phyloP scores from a whole-genome alignment of 495 filamentous ascomycete genomes.

The Sordaria brevicollis region DNA sequence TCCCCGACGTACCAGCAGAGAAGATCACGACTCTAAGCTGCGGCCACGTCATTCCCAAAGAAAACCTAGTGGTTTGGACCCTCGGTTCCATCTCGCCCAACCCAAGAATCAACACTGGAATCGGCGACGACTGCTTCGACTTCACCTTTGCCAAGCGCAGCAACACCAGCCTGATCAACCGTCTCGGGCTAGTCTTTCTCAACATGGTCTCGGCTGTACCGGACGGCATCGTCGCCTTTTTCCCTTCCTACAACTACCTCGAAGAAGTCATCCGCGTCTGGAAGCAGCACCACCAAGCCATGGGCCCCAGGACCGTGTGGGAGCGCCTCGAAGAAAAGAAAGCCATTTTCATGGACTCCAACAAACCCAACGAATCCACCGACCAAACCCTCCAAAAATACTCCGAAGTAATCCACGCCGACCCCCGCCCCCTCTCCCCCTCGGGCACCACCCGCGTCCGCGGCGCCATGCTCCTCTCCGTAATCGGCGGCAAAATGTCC shows the following conservation, averaged over 20 bases:
- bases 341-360: conserved; percentile 55
- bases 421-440: background rate
- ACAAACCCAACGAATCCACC: conserved; percentile 39
- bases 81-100: conserved; percentile 31
- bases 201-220: conserved; percentile 65
- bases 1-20: conserved; percentile 56
- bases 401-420: conserved; percentile 49
- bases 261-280: conserved; percentile 60
- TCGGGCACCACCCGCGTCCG: background rate
- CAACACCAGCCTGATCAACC: conserved; percentile 50
- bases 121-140: conserved; percentile 49
- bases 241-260: conserved; percentile 88
- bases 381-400: conserved; percentile 68
- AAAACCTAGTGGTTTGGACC: conserved; percentile 68
- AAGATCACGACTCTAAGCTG: conserved; percentile 77
- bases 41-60: conserved; percentile 82
- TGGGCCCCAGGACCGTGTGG: conserved; percentile 32
- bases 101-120: background rate
- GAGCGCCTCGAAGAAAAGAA: conserved; percentile 50
- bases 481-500: conserved; percentile 90
- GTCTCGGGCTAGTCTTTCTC: conserved; percentile 63
- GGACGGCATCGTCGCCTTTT: conserved; percentile 92
- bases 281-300: conserved; percentile 31
- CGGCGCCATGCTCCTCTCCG: conserved; percentile 78
- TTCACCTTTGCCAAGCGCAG: conserved; percentile 77